Base-by-base conservation (phyloP, 805 yeast genomes). In the Wickerhamiella azyma region DNA sequence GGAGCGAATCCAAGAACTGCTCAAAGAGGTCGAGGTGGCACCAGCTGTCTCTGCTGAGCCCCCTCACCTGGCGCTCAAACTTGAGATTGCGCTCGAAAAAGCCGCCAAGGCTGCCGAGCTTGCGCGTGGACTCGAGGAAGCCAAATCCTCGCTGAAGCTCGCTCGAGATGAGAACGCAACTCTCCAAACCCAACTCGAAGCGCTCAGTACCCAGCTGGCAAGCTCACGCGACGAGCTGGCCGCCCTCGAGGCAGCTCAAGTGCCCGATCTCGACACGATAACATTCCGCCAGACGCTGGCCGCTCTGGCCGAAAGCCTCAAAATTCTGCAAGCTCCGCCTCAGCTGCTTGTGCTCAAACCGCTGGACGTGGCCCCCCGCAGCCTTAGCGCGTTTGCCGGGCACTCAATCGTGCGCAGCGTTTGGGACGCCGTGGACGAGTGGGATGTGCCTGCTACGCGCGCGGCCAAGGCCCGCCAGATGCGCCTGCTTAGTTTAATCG, bases 31-130 rank as follows among this genome's bases (percentile, higher is more conserved):
- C 10, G 33, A 16, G 13, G n/a, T n/a, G n/a, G n/a, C 8, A 2
- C 16, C 24, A 26, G 9, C 21, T 13, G 21, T 21, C 24, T 7
- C 24, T 21, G 24, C 24, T 5, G 24, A 21, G 7, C 24, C 24
- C 6, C 24, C 24, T 21, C 24, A 21, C 24, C 19, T 40, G 2
- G 44, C 39, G 21, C 39, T 45, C 37, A 45, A 45, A 24, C 29
- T 45, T 4, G 40, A 35, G 13, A 18, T 45, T 13, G 44, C 39
- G 13, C n/a, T 19, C 9, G 37, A 16, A 13, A 39, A 39, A 26
- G 48, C 48, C 3, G 40, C 39, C 24, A 39, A 16, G 19, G 48
- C 48, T 3, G 32, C 26, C 2, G 39, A 39, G 17, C 39, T 45
- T 3, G 48, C 48, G 4, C 8, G 11, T 5, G 5, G 6, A 2